Percentiles rank a stretch among this genome's conserved stretches.
phyloP scores from a whole-genome alignment of 2,329 filamentous ascomycete species.

The Septoria petroselini region DNA sequence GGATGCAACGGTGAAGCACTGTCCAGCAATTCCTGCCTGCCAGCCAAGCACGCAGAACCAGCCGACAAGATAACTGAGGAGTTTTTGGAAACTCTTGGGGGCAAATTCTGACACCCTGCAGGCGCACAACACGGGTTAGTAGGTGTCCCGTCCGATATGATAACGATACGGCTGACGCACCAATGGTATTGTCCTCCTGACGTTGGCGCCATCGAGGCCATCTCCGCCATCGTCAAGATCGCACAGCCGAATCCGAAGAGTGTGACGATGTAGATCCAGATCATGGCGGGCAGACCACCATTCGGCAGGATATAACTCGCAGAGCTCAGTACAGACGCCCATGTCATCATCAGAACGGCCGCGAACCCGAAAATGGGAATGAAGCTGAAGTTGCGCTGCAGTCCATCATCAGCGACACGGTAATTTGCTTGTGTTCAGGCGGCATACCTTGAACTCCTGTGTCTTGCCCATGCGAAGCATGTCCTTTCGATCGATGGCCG shows the following conservation, averaged over 20 bases:
- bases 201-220: conserved; percentile 35
- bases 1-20: conserved; percentile 45
- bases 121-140: not conserved
- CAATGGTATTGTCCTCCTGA: conserved; percentile 38
- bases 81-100: conserved; percentile 41
- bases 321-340: conserved; percentile 29
- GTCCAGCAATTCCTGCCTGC: conserved; percentile 42
- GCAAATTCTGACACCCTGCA: conserved; percentile 41
- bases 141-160: not conserved
- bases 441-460: conserved; percentile 20
- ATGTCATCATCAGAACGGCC: conserved; percentile 34
- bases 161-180: not conserved
- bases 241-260: conserved; percentile 27
- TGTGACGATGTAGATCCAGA: conserved; percentile 27
- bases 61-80: conserved; percentile 44
- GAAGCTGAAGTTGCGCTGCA: conserved; percentile 24
- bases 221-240: conserved; percentile 29
- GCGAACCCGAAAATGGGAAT: conserved; percentile 32
- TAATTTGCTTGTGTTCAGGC: conserved; percentile 3
- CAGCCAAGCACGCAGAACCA: conserved; percentile 45
- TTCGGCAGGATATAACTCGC: conserved; percentile 30
- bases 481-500: conserved; percentile 21
- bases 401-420: conserved; percentile 3
- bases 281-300: conserved; percentile 31
- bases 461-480: conserved; percentile 27